Percentiles rank a stretch among this genome's conserved stretches.
Evolutionary conservation across 2,329 filamentous ascomycete species (phyloP).

Genomic region (Aspergillus phoenicis): DNA sequence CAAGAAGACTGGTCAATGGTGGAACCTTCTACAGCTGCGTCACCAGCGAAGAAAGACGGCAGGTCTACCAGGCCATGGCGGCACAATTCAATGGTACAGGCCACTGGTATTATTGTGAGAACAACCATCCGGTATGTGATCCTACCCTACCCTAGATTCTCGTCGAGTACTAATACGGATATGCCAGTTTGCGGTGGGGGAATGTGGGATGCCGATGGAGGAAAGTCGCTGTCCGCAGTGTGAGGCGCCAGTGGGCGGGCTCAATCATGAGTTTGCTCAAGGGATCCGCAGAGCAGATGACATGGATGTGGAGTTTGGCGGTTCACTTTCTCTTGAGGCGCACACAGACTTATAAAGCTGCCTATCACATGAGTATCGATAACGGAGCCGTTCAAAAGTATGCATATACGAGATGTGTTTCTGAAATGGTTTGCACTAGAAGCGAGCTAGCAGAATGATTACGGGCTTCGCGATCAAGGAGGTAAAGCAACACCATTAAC

Average conservation of each 20-base stretch:
- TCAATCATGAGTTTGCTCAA: constrained; percentile 17
- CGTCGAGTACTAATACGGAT: background rate
- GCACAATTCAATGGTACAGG: constrained; percentile 13
- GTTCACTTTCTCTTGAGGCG: background rate
- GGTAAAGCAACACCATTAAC: too few relatives aligned
- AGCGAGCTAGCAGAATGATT: too few relatives aligned
- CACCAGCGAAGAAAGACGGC: constrained; percentile 7
- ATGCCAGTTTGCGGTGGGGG: constrained; percentile 31
- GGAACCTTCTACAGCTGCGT: constrained; percentile 13
- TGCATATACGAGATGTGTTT: too few relatives aligned
- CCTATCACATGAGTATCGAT: too few relatives aligned
- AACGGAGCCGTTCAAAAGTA: too few relatives aligned
- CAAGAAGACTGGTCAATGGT: constrained; percentile 6
- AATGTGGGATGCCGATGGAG: constrained; percentile 37
- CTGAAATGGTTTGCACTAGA: too few relatives aligned
- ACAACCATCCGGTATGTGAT: constrained; percentile 15
- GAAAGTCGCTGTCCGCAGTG: constrained; percentile 32
- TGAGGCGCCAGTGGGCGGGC: constrained; percentile 27
- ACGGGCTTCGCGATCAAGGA: too few relatives aligned
- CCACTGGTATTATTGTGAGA: constrained; percentile 19
- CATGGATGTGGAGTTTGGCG: constrained; percentile 4
- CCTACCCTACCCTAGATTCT: background rate
- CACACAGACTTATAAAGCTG: too few relatives aligned
- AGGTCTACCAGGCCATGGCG: constrained; percentile 16
- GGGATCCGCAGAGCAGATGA: constrained; percentile 1